Evolutionary conservation across 139 green algal species (phyloP).

Genomic region (Coelastrella sp.): DNA sequence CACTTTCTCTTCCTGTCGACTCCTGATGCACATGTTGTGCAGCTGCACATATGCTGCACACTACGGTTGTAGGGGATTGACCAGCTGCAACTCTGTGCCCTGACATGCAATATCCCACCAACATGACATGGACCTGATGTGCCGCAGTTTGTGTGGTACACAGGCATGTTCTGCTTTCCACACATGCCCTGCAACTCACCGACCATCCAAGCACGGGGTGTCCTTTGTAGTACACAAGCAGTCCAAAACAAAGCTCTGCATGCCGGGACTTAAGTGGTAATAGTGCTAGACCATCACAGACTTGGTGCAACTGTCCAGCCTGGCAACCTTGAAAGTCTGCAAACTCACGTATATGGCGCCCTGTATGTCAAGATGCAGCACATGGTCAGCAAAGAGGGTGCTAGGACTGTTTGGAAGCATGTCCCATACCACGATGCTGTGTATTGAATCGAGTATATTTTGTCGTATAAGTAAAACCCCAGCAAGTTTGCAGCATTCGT

Average conservation of each 20-base stretch:
- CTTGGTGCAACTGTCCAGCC: neutral
- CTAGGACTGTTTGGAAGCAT: neutral
- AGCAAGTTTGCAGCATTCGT: neutral
- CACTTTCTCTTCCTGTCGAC: no score
- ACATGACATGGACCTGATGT: no score
- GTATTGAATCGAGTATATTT: neutral
- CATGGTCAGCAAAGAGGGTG: neutral
- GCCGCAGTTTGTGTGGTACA: neutral
- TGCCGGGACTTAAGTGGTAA: slow-evolving; percentile 41
- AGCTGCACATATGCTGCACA: no score
- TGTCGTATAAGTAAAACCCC: no score
- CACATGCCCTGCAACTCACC: slow-evolving; percentile 39
- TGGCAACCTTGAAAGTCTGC: slow-evolving; percentile 4
- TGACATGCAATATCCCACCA: no score
- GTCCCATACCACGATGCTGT: neutral
- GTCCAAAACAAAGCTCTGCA: slow-evolving; percentile 56
- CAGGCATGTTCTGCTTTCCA: neutral
- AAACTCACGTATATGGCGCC: slow-evolving; percentile 26
- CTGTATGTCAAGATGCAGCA: slow-evolving; percentile 24
- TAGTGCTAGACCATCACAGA: slow-evolving; percentile 19
- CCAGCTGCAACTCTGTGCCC: no score
- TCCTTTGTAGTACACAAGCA: slow-evolving; percentile 42
- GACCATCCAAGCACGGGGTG: slow-evolving; percentile 55
- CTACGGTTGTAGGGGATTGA: no score
- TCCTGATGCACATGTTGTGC: no score